Base-by-base conservation (phyloP, 768 basidiomycete species). In the Cyclocybe cylindracea region DNA sequence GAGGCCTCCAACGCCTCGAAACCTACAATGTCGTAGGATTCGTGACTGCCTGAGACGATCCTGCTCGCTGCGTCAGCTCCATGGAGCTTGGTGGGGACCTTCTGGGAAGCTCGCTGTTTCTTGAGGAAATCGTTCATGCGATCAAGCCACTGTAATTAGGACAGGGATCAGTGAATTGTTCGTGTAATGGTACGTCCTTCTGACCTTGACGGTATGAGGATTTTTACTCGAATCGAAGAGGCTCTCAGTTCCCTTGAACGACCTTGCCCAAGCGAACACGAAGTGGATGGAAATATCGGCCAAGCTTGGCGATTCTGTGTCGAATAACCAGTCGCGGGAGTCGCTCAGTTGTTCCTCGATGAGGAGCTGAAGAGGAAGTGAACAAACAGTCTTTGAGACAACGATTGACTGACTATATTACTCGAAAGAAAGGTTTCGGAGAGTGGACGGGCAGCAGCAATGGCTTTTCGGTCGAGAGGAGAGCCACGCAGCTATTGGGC, bases 301-400 rank as follows among this genome's bases (percentile, higher is more conserved):
- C 18, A 82, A 64, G 38, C 78, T 72, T 7, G 83, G 81, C 0
- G 66, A 51, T 49, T 75, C 75, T 1, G 83, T 83, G 54, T 83
- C 73, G 51, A 84, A 76, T 7, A 84, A 67, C 81, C 82, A 86
- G 59, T 78, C 75, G 2, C 83, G 72, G 18, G 72, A 78, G 60
- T 84, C 82, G 11, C 66, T 61, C 29, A 85, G 67, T 61, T 84
- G 73, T 51, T 70, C 65, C 51, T 72, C 72, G n/a, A 73, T 29
- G 7, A 73, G 51, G 11, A 61, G 57, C 70, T 72, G 53, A 32
- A 46, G 16, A 10, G 35, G n/a, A 29, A 11, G 9, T 13, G 36
- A 35, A 51, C 40, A 52, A 32, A n/a, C 16, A 35, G 37, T 31
- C 24, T 10, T 9, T n/a, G 11, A 14, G 38, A 7, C 2, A 10